Evolutionary conservation across 1,284 basidiomycete genomes (phyloP).

Genomic region (Trametes polyzona): DNA sequence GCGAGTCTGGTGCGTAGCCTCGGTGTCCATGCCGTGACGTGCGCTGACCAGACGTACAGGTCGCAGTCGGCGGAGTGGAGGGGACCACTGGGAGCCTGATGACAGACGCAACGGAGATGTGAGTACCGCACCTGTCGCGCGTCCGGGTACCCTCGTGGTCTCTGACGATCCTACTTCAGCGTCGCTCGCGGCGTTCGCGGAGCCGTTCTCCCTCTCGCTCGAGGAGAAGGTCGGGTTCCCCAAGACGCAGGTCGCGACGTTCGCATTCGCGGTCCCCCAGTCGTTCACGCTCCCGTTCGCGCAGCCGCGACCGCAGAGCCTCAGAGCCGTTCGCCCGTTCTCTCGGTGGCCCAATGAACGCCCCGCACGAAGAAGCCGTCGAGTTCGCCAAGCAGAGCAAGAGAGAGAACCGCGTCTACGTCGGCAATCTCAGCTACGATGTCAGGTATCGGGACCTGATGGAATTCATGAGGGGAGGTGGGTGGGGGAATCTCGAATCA

Average conservation of each 20-base stretch:
- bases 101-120: conserved; percentile 67
- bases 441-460: conserved; percentile 97
- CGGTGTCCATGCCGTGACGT: neutral
- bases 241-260: conserved; percentile 60
- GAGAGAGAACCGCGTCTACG: conserved; percentile 97
- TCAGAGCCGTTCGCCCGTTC: conserved; percentile 74
- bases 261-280: conserved; percentile 61
- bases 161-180: conserved; percentile 37
- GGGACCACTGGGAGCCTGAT: conserved; percentile 82
- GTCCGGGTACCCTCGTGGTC: conserved; percentile 17
- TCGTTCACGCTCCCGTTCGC: conserved; percentile 58
- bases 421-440: conserved; percentile 97
- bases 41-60: conserved; percentile 27
- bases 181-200: conserved; percentile 49
- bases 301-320: conserved; percentile 63
- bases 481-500: conserved; percentile 77
- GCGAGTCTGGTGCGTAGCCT: conserved; percentile 54
- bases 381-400: conserved; percentile 93
- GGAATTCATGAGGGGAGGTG: conserved; percentile 99
- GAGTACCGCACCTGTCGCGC: conserved; percentile 34
- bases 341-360: conserved; percentile 90
- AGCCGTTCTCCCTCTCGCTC: conserved; percentile 66
- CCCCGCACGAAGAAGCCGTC: conserved; percentile 84
- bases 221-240: conserved; percentile 66
- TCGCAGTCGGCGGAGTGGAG: conserved; percentile 45